Conservation (phyloP, 176 grass and related monocot genomes). For the Saccharum officinarum region DNA sequence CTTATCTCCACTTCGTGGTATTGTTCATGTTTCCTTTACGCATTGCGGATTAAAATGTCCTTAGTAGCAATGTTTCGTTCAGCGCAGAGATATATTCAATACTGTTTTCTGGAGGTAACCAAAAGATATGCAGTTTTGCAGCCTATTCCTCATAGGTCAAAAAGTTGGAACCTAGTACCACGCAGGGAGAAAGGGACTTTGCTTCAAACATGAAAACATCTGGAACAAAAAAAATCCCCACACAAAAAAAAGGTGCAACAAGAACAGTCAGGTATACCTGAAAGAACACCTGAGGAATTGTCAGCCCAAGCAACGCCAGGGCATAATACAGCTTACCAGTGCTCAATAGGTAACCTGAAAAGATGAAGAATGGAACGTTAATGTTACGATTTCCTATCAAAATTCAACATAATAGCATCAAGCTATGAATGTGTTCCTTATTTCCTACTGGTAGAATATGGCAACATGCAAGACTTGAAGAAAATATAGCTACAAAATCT, state of each 20-base stretch:
- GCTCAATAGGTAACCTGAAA: slow-evolving; percentile 66
- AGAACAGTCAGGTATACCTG: slow-evolving; percentile 52
- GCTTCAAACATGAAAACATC: background rate
- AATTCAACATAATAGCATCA: slow-evolving; percentile 17
- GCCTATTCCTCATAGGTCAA: background rate
- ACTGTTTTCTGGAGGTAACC: background rate
- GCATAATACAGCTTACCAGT: slow-evolving; percentile 70
- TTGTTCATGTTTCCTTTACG: background rate
- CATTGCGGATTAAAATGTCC: background rate
- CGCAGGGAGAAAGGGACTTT: background rate
- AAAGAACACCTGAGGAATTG: slow-evolving; percentile 68
- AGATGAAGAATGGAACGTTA: slow-evolving; percentile 22
- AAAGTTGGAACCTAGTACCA: background rate
- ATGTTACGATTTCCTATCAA: slow-evolving; percentile 6
- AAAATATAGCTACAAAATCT: slow-evolving; percentile 9
- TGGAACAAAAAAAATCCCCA: background rate
- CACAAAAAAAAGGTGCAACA: background rate
- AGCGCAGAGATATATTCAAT: background rate
- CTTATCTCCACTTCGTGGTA: background rate
- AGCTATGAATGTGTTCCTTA: background rate
- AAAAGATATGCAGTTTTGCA: background rate
- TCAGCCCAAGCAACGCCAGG: slow-evolving; percentile 61
- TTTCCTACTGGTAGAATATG: background rate
- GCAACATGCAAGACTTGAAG: background rate
- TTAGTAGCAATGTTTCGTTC: background rate